Conservation (phyloP, 225 moss, liverwort and hornwort species). For the Bryum argenteum region DNA sequence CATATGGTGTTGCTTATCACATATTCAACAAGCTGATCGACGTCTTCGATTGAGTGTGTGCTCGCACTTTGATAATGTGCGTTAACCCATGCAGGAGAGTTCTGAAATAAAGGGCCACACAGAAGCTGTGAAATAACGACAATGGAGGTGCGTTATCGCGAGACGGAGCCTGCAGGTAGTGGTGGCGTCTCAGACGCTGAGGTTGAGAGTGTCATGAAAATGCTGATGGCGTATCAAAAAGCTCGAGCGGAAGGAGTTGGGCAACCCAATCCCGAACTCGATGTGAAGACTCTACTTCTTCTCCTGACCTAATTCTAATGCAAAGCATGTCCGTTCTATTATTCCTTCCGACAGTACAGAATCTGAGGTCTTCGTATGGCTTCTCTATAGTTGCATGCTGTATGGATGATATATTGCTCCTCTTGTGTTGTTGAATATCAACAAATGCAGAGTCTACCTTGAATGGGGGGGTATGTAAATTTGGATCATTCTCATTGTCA, state of each 20-base stretch:
- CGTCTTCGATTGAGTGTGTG: neutral
- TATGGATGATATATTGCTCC: neutral
- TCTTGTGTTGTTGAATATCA: too few relatives aligned
- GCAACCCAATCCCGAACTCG: slow-evolving; percentile 67
- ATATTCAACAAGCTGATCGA: slow-evolving; percentile 1
- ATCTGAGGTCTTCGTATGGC: neutral
- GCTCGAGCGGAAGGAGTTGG: slow-evolving; percentile 69
- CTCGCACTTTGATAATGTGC: neutral
- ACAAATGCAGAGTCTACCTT: too few relatives aligned
- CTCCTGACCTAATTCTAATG: slow-evolving; percentile 4
- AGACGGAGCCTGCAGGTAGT: slow-evolving; percentile 17
- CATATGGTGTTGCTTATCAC: neutral
- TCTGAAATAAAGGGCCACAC: slow-evolving; percentile 1
- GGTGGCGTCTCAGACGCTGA: slow-evolving; percentile 47
- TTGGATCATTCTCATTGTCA: too few relatives aligned
- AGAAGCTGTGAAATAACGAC: slow-evolving; percentile 16
- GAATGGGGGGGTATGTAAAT: too few relatives aligned
- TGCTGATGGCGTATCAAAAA: slow-evolving; percentile 65
- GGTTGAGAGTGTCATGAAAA: slow-evolving; percentile 69
- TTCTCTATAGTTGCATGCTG: neutral
- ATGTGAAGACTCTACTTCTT: slow-evolving; percentile 42
- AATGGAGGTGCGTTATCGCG: slow-evolving; percentile 35
- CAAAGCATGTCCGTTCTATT: neutral
- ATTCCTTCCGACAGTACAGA: neutral
- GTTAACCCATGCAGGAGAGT: slow-evolving; percentile 11